phyloP scores from a whole-genome alignment of 2,329 filamentous ascomycete species.

The Aspergillus arachidicola region DNA sequence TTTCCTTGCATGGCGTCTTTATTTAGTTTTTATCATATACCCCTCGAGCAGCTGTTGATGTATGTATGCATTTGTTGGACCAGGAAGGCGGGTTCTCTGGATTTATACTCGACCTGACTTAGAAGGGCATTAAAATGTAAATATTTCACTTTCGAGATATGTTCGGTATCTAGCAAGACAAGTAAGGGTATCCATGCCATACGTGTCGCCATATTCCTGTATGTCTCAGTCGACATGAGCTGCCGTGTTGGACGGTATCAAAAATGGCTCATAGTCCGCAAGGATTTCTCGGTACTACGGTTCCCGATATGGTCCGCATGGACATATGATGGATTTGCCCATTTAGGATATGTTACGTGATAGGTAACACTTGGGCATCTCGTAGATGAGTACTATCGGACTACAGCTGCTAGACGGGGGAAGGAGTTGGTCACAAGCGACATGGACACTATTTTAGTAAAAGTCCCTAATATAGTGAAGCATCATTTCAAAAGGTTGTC shows the following conservation, averaged over 20 bases:
- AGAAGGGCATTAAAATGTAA: background rate
- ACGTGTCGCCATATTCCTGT: background rate
- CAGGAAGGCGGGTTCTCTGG: conserved; percentile 10
- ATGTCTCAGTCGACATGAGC: background rate
- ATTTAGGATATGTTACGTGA: background rate
- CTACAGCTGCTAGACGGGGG: no score
- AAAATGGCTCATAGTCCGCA: background rate
- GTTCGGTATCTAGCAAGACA: background rate
- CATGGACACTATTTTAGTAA: background rate
- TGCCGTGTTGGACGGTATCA: background rate
- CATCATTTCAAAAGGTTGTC: background rate
- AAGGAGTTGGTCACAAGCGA: background rate
- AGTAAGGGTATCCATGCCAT: background rate
- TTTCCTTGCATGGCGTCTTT: conserved; percentile 21
- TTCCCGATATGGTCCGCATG: background rate
- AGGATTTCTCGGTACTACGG: background rate
- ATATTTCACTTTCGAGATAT: conserved; percentile 6
- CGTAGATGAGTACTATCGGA: no score
- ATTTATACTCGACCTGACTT: conserved; percentile 1
- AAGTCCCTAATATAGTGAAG: no score
- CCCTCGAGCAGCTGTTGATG: conserved; percentile 25
- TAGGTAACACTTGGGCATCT: background rate
- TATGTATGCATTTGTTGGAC: conserved; percentile 23
- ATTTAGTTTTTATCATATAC: conserved; percentile 29
- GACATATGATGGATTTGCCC: background rate